Percentiles rank a stretch among this genome's conserved stretches.
These are phyloP conservation scores for Teunomyces stri DNA, from an alignment of 805 yeast genomes.

Conservation along the genomic window DNA sequence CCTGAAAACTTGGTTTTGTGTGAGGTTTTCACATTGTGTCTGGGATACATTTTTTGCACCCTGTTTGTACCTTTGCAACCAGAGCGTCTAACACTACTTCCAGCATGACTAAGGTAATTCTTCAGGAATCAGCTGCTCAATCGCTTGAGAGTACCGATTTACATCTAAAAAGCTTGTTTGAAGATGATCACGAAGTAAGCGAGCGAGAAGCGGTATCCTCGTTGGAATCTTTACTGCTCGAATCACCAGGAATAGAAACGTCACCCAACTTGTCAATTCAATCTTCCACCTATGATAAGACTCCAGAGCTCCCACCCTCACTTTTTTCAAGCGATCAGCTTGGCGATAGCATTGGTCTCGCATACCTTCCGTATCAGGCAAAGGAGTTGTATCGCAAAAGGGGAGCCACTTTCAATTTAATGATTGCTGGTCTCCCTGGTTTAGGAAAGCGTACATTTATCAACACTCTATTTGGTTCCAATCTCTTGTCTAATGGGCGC, in stretches of 20 bases:
- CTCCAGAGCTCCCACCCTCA: not conserved
- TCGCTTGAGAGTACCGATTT: not conserved
- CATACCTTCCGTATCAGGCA: constrained; percentile 29
- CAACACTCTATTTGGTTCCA: constrained; percentile 21
- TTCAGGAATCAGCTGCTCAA: not conserved
- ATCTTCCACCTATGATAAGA: not conserved
- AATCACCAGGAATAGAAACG: not conserved
- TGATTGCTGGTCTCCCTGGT: constrained; percentile 36
- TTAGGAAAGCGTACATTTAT: constrained; percentile 26
- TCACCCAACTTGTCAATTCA: not conserved
- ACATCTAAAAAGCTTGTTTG: constrained; percentile 1
- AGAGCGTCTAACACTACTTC: not conserved
- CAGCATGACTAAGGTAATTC: not conserved
- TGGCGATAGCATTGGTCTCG: constrained; percentile 17
- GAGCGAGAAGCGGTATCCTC: not conserved
- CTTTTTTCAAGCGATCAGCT: not conserved
- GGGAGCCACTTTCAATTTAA: constrained; percentile 35
- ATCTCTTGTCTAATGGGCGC: constrained; percentile 8
- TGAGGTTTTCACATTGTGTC: not conserved
- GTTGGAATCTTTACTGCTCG: not conserved
- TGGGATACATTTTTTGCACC: not conserved
- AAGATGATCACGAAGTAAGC: not conserved
- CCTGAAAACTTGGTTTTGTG: not conserved
- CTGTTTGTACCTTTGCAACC: constrained; percentile 3
- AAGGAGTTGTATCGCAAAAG: constrained; percentile 19